phyloP scores from a whole-genome alignment of 345 rosid species.

The Cardamine chenopodiifolia region DNA sequence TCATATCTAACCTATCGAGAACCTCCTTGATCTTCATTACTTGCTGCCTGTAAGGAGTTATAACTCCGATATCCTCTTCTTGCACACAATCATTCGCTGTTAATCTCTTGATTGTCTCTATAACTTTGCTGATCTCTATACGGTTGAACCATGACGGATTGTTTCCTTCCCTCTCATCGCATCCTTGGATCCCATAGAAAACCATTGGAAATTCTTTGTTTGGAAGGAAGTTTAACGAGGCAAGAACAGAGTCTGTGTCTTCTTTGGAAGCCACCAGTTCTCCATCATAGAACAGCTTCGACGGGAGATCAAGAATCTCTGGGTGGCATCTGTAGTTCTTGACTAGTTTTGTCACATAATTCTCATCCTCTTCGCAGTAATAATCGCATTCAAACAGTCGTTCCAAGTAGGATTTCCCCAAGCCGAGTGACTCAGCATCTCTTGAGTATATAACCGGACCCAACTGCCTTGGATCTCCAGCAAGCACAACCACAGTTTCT shows the following conservation, averaged over 20 bases:
- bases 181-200: constrained; percentile 91
- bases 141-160: constrained; percentile 97
- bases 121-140: constrained; percentile 84
- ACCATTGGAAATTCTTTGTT: constrained; percentile 74
- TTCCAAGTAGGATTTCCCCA: constrained; percentile 79
- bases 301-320: constrained; percentile 81
- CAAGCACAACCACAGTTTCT: constrained; percentile 85
- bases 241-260: constrained; percentile 47
- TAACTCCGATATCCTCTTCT: constrained; percentile 77
- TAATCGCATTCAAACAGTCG: constrained; percentile 66
- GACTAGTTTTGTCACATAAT: constrained; percentile 69
- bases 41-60: constrained; percentile 93
- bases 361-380: constrained; percentile 58
- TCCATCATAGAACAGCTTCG: constrained; percentile 72
- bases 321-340: constrained; percentile 88
- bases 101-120: constrained; percentile 62
- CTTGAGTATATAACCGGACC: constrained; percentile 87
- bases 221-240: constrained; percentile 54
- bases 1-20: constrained; percentile 64
- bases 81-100: constrained; percentile 48
- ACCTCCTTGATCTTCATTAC: constrained; percentile 72
- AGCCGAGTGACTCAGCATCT: constrained; percentile 62
- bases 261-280: constrained; percentile 82
- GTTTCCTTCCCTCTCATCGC: constrained; percentile 95
- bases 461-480: constrained; percentile 96